Evolutionary conservation across 805 yeast species (phyloP), one percentile per base, ranked within the genome.

Genomic region (Pichia insulana): DNA sequence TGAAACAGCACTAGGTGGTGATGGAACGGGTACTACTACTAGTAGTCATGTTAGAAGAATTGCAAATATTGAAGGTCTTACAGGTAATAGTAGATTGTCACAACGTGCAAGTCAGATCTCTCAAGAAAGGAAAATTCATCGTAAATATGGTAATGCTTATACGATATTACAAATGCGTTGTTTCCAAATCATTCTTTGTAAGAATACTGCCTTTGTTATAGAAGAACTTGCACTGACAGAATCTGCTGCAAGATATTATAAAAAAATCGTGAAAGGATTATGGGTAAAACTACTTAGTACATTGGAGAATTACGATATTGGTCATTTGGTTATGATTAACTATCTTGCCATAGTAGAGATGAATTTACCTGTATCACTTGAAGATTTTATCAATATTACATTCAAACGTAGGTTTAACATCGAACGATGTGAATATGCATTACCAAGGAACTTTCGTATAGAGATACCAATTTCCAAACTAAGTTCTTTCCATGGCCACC

Each of bases 311-410:
- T n/a, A 25, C 25, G 18, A 26, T 28, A 12, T 36, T 12, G 34
- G 45, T 20, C 22, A 34, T 37, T 37, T 64, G 2, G 22, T 70
- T 4, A 52, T 69, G 7, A 51, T 79, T 1, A 58, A 77, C 16
- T 80, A 79, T 54, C 43, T 78, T 37, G 73, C 79, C 2, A 54
- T 73, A n/a, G 47, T 72, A 8, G 67, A 69, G 43, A 50, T 76
- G 47, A 64, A 68, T 25, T 45, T 68, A 17, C 83, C 86, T 0
- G 48, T 80, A 1, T 76, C 71, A 51, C 48, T 71, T 5, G 57
- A 61, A 42, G 83, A 79, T 53, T 56, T 76, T 15, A 51, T 76
- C 19, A 50, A 54, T 4, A 61, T 71, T 58, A 57, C 73, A 4
- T 52, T 65, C 25, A 50, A 61, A 2, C 72, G 72, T 38, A 60